A percentile compares a stretch with the other conserved stretches of the same genome.
These are phyloP conservation scores for Cercospora beticola DNA, from an alignment of 2,329 filamentous ascomycete genomes.

Conservation along the genomic window DNA sequence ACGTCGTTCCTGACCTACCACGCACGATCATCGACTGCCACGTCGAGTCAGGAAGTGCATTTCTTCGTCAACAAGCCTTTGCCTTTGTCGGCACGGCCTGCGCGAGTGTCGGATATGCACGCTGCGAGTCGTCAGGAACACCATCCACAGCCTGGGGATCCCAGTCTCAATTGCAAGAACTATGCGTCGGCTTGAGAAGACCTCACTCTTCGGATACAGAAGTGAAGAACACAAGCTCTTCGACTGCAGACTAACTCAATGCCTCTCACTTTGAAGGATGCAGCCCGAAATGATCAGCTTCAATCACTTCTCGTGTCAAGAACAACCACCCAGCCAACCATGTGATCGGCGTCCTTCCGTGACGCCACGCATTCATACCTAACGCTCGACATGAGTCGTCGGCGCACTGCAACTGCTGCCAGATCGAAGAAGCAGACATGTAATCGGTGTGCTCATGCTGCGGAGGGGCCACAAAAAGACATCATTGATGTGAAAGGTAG, in stretches of 20 bases:
- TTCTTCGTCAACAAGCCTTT: slow-evolving; percentile 10
- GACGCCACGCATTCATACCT: slow-evolving; percentile 12
- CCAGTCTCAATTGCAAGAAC: background rate
- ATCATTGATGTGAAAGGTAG: background rate
- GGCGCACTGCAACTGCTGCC: background rate
- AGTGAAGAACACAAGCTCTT: background rate
- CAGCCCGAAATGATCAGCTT: background rate
- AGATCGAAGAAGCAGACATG: slow-evolving; percentile 7
- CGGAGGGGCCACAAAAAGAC: background rate
- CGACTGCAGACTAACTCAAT: no score
- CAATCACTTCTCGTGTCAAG: background rate
- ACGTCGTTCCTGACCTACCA: slow-evolving; percentile 1
- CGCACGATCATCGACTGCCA: slow-evolving; percentile 10
- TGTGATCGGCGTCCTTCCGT: background rate
- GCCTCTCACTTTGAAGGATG: background rate
- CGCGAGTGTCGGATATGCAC: background rate
- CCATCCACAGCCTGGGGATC: background rate
- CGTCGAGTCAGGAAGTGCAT: slow-evolving; percentile 15
- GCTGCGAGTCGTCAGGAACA: slow-evolving; percentile 5
- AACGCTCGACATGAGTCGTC: slow-evolving; percentile 14
- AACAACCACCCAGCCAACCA: background rate
- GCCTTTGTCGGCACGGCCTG: background rate
- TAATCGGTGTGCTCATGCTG: background rate
- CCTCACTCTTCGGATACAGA: background rate
- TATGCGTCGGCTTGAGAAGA: background rate